Base-by-base conservation (phyloP, 192 early-diverging fungal genomes). In the Oehlia diaphana region DNA sequence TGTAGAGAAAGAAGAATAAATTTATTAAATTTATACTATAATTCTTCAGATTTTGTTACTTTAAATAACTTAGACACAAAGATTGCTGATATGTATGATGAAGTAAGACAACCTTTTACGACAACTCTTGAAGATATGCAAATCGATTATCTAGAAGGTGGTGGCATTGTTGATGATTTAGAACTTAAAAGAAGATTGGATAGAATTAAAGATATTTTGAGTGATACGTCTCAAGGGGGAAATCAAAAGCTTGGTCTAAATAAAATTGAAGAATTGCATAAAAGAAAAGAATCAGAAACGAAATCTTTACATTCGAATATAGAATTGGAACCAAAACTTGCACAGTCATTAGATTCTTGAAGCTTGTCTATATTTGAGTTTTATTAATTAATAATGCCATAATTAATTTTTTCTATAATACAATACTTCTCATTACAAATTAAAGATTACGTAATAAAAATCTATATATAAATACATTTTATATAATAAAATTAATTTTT, bases 41-140 rank as follows among this genome's bases (percentile, higher is more conserved):
- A 42, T 70, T n/a, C 68, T n/a, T 70, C 68, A 42, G 37, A 19
- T 44, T 70, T 70, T 70, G 68, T 70, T 39, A 70, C 68, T 39
- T n/a, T 70, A 70, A 42, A 70, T 70, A 70, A 70, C 9, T 70
- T 70, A 9, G 68, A 70, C 21, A n/a, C 68, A n/a, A 70, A 70
- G 37, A 44, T 70, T n/a, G 37, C 31, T 42, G 68, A 44, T 10
- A 37, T 21, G 33, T 70, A 39, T 70, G 42, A 14, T 44, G 37
- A 70, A 7, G 19, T 37, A 70, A 33, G 37, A 39, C 68, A 42
- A 39, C 35, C 37, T 70, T 70, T 39, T 42, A 39, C 68, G n/a
- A 33, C 33, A 39, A 37, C 68, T n/a, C 37, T 70, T 39, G 68
- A 70, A n/a, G 68, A 70, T 70, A 70, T 70, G 68, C 68, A 70